Evolutionary conservation across 257 asterid species (phyloP).

Genomic region (Avicennia marina): DNA sequence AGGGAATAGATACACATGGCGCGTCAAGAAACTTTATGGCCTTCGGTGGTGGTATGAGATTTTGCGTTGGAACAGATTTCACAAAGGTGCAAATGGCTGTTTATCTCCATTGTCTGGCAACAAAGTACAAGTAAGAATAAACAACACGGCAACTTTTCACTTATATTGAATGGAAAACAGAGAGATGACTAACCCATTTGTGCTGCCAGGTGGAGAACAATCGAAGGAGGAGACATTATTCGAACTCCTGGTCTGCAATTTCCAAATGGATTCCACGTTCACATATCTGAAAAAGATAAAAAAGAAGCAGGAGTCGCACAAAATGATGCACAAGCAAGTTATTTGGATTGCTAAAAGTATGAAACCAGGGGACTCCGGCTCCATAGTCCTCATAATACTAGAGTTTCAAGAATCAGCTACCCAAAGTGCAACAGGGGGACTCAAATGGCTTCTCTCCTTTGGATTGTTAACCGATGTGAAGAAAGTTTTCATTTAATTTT

Average conservation of each 20-base stretch:
- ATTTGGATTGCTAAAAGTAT: too few species aligned
- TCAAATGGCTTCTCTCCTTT: too few species aligned
- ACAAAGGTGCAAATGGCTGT: constrained; percentile 85
- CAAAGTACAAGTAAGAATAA: constrained; percentile 71
- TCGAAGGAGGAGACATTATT: constrained; percentile 68
- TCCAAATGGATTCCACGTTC: constrained; percentile 68
- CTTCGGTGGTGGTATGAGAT: constrained; percentile 91
- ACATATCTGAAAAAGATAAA: constrained; percentile 32
- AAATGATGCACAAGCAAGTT: too few species aligned
- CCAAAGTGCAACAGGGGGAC: too few species aligned
- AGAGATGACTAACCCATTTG: constrained; percentile 15
- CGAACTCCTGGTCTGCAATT: constrained; percentile 89
- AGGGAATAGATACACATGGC: constrained; percentile 67
- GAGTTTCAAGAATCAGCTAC: too few species aligned
- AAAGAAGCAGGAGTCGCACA: neutral
- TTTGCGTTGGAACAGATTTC: constrained; percentile 91
- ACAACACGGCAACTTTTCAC: neutral
- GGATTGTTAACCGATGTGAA: too few species aligned
- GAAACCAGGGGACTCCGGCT: too few species aligned
- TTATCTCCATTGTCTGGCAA: constrained; percentile 70
- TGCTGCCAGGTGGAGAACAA: constrained; percentile 51
- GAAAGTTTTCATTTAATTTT: too few species aligned
- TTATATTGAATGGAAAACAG: neutral
- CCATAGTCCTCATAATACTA: too few species aligned
- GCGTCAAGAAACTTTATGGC: constrained; percentile 96